Evolutionary conservation across 2,329 filamentous ascomycete genomes (phyloP).

Genomic region (Mycosphaerella arachidis): DNA sequence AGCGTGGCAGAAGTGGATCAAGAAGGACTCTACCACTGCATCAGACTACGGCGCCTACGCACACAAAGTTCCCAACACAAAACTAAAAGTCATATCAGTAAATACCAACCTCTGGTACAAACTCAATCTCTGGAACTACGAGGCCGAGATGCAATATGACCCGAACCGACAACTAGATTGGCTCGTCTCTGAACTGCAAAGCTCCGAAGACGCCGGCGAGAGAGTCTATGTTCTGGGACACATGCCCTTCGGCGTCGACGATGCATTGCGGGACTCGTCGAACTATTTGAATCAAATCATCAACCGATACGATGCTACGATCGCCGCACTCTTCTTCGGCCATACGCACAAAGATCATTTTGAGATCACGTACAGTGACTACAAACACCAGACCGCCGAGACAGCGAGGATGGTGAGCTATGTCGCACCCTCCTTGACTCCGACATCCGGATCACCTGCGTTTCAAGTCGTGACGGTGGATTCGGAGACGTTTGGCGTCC

Average conservation of each 20-base stretch:
- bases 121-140: conserved; percentile 55
- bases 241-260: conserved; percentile 48
- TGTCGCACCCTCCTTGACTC: conserved; percentile 52
- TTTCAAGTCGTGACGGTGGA: conserved; percentile 59
- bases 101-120: conserved; percentile 59
- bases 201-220: conserved; percentile 49
- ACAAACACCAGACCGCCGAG: conserved; percentile 38
- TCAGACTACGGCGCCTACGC: conserved; percentile 49
- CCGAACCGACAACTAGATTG: conserved; percentile 52
- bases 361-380: conserved; percentile 52
- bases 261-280: conserved; percentile 49
- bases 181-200: conserved; percentile 51
- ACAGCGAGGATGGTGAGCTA: conserved; percentile 52
- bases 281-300: conserved; percentile 35
- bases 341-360: conserved; percentile 57
- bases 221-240: conserved; percentile 57
- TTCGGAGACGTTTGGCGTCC: conserved; percentile 52
- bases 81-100: conserved; percentile 55
- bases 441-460: conserved; percentile 52
- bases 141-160: conserved; percentile 48
- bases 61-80: conserved; percentile 37
- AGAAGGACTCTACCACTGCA: conserved; percentile 35
- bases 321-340: conserved; percentile 53
- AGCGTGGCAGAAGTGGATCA: conserved; percentile 49
- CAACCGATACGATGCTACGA: conserved; percentile 50